These are phyloP conservation scores for Kuraishia piskuri DNA, from an alignment of 805 yeast species.

Conservation along the genomic window DNA sequence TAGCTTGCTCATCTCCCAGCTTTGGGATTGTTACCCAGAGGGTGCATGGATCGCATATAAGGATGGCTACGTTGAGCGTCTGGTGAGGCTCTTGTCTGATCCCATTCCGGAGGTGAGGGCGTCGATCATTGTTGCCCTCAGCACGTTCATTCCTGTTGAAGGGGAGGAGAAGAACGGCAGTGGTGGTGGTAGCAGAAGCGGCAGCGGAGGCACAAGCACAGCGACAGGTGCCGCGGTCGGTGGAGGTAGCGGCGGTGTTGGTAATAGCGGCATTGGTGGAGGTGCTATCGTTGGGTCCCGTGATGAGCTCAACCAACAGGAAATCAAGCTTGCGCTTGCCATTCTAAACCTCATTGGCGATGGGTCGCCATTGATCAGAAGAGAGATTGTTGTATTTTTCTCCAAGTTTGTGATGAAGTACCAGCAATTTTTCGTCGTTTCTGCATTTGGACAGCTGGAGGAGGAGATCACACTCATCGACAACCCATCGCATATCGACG, in stretches of 20 bases:
- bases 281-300: conserved; percentile 7
- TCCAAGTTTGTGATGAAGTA: conserved; percentile 67
- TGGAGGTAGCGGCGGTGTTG: conserved; percentile 8
- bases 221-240: conserved; percentile 2
- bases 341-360: conserved; percentile 67
- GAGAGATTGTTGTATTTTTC: conserved; percentile 73
- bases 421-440: conserved; percentile 67
- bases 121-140: conserved; percentile 66
- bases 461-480: conserved; percentile 68
- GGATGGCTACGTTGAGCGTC: conserved; percentile 49
- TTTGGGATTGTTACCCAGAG: conserved; percentile 65
- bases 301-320: conserved; percentile 53
- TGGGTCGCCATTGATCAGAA: conserved; percentile 83
- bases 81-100: conserved; percentile 59
- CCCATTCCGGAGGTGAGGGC: conserved; percentile 95
- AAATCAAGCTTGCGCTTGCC: conserved; percentile 59
- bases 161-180: conserved; percentile 24
- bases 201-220: neutral
- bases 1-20: conserved; percentile 63
- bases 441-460: conserved; percentile 78
- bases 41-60: conserved; percentile 65
- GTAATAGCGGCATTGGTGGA: conserved; percentile 3
- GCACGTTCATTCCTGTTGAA: conserved; percentile 51
- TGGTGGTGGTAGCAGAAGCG: conserved; percentile 8
- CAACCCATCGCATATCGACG: conserved; percentile 52